These are phyloP conservation scores for Farysia itapuensis DNA, from an alignment of 1,284 basidiomycete genomes.

Conservation along the genomic window DNA sequence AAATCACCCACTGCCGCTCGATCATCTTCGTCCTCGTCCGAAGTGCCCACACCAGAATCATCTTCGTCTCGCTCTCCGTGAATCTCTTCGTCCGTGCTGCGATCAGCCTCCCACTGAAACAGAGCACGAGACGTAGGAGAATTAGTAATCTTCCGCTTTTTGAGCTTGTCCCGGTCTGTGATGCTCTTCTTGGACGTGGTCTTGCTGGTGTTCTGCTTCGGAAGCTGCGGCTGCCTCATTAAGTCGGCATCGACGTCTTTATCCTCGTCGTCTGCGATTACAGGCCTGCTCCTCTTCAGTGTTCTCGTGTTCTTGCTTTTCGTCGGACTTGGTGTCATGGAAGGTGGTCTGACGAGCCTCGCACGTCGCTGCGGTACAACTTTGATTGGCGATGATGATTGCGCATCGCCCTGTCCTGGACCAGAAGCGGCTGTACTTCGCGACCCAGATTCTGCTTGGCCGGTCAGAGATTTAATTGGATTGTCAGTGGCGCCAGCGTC, in stretches of 20 bases:
- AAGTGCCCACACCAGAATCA: slow-evolving; percentile 63
- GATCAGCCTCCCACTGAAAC: slow-evolving; percentile 70
- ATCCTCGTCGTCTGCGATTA: neutral
- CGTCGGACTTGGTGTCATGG: neutral
- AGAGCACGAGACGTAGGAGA: slow-evolving; percentile 61
- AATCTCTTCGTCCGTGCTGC: slow-evolving; percentile 75
- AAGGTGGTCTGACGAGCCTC: neutral
- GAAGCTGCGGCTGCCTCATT: neutral
- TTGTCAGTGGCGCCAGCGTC: neutral
- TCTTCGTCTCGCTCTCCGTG: slow-evolving; percentile 63
- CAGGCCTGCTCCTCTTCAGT: neutral
- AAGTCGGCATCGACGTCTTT: neutral
- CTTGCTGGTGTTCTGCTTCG: neutral
- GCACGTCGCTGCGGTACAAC: neutral
- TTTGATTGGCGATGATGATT: slow-evolving; percentile 26
- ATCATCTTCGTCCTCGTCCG: slow-evolving; percentile 68
- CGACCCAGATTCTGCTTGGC: no score
- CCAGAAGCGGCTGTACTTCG: no score
- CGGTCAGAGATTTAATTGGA: no score
- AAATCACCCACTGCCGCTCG: slow-evolving; percentile 67
- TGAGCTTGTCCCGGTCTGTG: slow-evolving; percentile 1
- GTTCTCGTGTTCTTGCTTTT: neutral
- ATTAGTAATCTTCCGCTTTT: slow-evolving; percentile 46
- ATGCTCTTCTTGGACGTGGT: slow-evolving; percentile 1
- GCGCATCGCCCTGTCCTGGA: neutral